Base-by-base conservation (phyloP, 768 basidiomycete genomes). In the Pisolithus tinctorius region DNA sequence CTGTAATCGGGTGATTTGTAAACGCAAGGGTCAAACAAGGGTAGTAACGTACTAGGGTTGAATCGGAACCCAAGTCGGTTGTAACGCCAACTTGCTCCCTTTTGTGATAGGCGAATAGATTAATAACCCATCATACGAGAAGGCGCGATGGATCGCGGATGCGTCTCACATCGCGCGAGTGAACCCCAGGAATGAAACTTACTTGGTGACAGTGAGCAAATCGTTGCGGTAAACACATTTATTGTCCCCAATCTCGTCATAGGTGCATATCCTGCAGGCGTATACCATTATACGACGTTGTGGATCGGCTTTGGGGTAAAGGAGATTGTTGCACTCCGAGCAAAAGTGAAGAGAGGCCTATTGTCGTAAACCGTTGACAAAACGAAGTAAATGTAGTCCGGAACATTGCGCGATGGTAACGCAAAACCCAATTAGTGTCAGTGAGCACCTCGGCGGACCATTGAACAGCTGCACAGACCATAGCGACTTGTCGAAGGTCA, bases 11-110 rank as follows among this genome's bases (percentile, higher is more conserved):
- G 10, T 29, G 43, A 16, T 30, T 14, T 16, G 49, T 53, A 16
- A 48, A 45, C 13, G 23, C 46, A 14, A 23, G 30, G 13, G 26
- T 14, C 42, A 26, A 6, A 36, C 17, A 47, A 51, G 20, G 26
- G 29, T 29, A 34, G 51, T 17, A 25, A 64, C 77, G 46, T 55
- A 88, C 91, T 66, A 98, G 71, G 4, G 95, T 97, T 17, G 93
- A 87, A 64, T 98, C 95, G 37, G 84, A 73, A 30, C 87, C 88
- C 11, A 98, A 70, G 68, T 94, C 93, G 16, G 81, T 82, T 2
- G 90, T 95, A 30, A 95, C 86, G 38, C 95, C 95, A 14, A 90
- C 81, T 70, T 95, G 89, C 69, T 98, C 94, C 70, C 94, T 97
- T 61, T 55, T 25, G 29, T 25, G 20, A 27, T 51, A 34, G 25